phyloP scores from a whole-genome alignment of 2,329 filamentous ascomycete species.

The Fusarium begoniae region DNA sequence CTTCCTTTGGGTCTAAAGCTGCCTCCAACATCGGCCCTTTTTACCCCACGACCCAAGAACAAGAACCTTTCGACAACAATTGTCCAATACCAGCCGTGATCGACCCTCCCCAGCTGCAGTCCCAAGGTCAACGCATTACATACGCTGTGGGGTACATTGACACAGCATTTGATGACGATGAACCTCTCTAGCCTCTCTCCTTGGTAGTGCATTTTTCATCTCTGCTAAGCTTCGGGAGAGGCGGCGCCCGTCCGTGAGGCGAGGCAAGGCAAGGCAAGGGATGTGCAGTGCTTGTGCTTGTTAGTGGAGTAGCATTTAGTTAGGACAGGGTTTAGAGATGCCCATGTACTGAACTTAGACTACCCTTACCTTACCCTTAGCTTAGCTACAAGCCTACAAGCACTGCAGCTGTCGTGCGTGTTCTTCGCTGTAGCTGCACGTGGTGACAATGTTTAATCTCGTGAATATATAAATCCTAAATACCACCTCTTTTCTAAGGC shows the following conservation, averaged over 20 bases:
- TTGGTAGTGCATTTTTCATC: not conserved
- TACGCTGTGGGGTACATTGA: conserved; percentile 23
- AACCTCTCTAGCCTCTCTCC: not conserved
- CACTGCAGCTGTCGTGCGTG: conserved; percentile 4
- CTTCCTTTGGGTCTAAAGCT: not conserved
- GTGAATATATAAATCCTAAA: conserved; percentile 11
- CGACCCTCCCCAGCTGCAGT: conserved; percentile 16
- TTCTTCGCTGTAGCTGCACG: not conserved
- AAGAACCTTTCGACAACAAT: not conserved
- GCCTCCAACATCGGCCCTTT: conserved; percentile 33
- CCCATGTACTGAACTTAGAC: not conserved
- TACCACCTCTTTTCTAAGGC: not conserved
- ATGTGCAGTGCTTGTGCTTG: conserved; percentile 7
- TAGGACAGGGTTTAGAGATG: not conserved
- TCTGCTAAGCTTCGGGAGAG: not conserved
- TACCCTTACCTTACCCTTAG: not conserved
- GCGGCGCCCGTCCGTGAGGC: not conserved
- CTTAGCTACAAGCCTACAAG: not conserved
- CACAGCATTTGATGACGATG: conserved; percentile 19
- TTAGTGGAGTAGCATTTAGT: not conserved
- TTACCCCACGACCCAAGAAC: conserved; percentile 29
- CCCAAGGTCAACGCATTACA: not conserved
- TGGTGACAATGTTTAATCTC: not conserved
- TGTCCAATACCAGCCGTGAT: conserved; percentile 15
- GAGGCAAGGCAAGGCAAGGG: not conserved